Evolutionary conservation across 208 protist genomes (phyloP).

Genomic region (Trypanosoma platydactyli): DNA sequence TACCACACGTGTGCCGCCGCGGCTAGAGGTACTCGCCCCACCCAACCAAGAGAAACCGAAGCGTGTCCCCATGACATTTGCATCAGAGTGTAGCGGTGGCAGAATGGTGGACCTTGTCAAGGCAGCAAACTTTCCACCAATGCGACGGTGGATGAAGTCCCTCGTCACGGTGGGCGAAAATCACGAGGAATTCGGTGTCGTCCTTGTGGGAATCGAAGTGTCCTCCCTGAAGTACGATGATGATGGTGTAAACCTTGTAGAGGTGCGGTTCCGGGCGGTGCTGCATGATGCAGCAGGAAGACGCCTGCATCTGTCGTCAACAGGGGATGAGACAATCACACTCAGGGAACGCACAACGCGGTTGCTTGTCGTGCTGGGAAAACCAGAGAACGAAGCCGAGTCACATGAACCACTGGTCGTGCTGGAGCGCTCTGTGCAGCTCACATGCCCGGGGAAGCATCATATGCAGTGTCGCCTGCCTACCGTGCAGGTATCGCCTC

Average conservation of each 20-base stretch:
- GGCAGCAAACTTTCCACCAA: constrained; percentile 77
- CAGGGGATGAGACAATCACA: constrained; percentile 51
- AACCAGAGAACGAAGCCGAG: not conserved
- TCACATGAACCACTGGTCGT: constrained; percentile 40
- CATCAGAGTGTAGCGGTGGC: constrained; percentile 42
- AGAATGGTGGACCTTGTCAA: constrained; percentile 78
- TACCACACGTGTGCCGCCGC: constrained; percentile 54
- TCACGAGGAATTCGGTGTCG: constrained; percentile 30
- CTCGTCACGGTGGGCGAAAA: constrained; percentile 27
- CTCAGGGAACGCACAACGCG: constrained; percentile 64
- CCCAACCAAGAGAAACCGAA: constrained; percentile 29
- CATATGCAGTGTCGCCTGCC: constrained; percentile 64
- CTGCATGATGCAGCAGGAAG: constrained; percentile 43
- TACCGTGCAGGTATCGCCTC: constrained; percentile 38
- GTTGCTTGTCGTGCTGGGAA: constrained; percentile 61
- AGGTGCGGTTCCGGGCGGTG: constrained; percentile 61
- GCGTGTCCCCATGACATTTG: constrained; percentile 76
- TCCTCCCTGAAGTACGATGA: constrained; percentile 51
- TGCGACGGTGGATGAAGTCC: constrained; percentile 61
- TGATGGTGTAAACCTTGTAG: constrained; percentile 32
- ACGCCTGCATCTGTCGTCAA: constrained; percentile 37
- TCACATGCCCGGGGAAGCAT: constrained; percentile 33
- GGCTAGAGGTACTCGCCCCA: constrained; percentile 59
- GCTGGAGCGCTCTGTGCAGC: constrained; percentile 53
- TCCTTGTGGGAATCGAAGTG: constrained; percentile 54